Evolutionary conservation across 202 grass and related monocot genomes (phyloP).

Genomic region (Setaria italica): DNA sequence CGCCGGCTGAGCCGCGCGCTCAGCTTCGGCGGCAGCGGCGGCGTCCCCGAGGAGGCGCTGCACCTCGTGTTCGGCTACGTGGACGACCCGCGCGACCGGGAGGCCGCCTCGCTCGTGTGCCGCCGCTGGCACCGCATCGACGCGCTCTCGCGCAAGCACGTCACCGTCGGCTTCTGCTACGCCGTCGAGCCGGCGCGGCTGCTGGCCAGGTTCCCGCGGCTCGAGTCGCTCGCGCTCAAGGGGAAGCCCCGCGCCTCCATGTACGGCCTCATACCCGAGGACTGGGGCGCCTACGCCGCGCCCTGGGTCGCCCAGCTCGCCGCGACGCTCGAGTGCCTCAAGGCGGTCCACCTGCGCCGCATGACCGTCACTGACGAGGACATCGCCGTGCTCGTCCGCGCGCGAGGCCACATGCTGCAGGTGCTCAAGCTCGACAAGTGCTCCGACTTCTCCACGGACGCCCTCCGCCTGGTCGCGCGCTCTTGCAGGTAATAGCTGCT

Average conservation of each 20-base stretch:
- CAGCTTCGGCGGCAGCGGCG: slow-evolving; percentile 29
- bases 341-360: slow-evolving; percentile 71
- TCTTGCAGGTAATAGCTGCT: slow-evolving; percentile 62
- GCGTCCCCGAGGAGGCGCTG: slow-evolving; percentile 60
- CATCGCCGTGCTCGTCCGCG: slow-evolving; percentile 52
- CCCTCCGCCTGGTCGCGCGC: slow-evolving; percentile 60
- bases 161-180: slow-evolving; percentile 79
- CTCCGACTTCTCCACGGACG: slow-evolving; percentile 75
- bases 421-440: slow-evolving; percentile 88
- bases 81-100: slow-evolving; percentile 70
- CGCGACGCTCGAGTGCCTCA: slow-evolving; percentile 73
- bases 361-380: slow-evolving; percentile 71
- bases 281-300: slow-evolving; percentile 75
- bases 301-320: slow-evolving; percentile 72
- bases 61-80: slow-evolving; percentile 65
- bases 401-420: slow-evolving; percentile 69
- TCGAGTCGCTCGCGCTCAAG: slow-evolving; percentile 75
- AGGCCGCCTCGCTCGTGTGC: slow-evolving; percentile 71
- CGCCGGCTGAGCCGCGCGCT: slow-evolving; percentile 48
- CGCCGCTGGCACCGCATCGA: slow-evolving; percentile 75
- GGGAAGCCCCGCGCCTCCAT: slow-evolving; percentile 78
- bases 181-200: slow-evolving; percentile 55
- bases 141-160: slow-evolving; percentile 71
- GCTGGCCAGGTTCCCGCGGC: slow-evolving; percentile 55
- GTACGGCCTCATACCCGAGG: slow-evolving; percentile 81